Conservation (phyloP, 1,139 yeast genomes). For the Taiozyma onychis region DNA sequence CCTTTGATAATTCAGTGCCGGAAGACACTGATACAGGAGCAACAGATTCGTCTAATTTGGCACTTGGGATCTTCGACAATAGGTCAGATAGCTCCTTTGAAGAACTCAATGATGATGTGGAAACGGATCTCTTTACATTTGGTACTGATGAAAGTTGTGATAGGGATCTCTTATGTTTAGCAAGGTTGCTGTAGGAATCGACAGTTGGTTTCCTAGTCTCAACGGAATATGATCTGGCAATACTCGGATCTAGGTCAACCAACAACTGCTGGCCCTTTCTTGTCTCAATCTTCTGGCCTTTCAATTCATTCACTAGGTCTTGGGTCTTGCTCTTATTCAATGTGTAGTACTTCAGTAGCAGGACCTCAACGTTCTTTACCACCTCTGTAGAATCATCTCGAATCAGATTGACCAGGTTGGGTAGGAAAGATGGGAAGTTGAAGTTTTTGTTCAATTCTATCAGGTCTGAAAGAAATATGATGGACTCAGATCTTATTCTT, state of each 20-base stretch:
- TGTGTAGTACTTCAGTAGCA: conserved; percentile 38
- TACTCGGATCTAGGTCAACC: conserved; percentile 27
- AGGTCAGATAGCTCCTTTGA: conserved; percentile 12
- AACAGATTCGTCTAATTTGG: conserved; percentile 19
- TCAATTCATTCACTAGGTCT: conserved; percentile 46
- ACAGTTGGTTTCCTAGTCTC: conserved; percentile 18
- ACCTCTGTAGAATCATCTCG: conserved; percentile 31
- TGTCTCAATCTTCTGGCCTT: conserved; percentile 32
- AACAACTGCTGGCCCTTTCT: conserved; percentile 29
- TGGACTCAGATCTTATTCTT: conserved; percentile 38
- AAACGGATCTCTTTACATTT: neutral
- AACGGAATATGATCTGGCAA: conserved; percentile 17
- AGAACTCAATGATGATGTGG: neutral
- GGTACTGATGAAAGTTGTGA: neutral
- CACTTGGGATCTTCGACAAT: conserved; percentile 12
- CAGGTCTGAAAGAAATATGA: conserved; percentile 33
- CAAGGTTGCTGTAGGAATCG: conserved; percentile 19
- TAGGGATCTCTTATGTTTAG: conserved; percentile 8
- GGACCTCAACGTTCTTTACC: conserved; percentile 28
- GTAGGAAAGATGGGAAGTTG: conserved; percentile 37
- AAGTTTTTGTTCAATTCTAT: conserved; percentile 34
- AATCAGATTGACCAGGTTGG: conserved; percentile 34
- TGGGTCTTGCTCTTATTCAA: conserved; percentile 35
- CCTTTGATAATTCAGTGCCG: conserved; percentile 30
- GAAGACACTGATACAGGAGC: conserved; percentile 25